Base-by-base conservation (phyloP, 345 rosid genomes). In the Tarenaya hassleriana region DNA sequence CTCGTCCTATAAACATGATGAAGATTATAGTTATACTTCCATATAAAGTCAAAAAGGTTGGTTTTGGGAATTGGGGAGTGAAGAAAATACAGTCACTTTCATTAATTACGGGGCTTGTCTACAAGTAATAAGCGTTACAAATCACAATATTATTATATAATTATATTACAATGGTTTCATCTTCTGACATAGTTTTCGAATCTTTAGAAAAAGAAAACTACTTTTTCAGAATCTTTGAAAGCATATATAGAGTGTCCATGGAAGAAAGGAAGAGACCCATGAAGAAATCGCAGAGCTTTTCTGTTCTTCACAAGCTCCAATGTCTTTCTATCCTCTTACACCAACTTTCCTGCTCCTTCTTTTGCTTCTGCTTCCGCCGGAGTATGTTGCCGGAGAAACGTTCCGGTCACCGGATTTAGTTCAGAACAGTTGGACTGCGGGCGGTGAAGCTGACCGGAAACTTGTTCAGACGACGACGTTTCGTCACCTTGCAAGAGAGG, bases 41-140 rank as follows among this genome's bases (percentile, higher is more conserved):
- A 56, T 15, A 41, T 55, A 39, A 49, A 21, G 62, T 63, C 13
- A 56, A 63, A 62, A 62, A 55, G 50, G 38, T 40, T 40, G 49
- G 49, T 39, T 47, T 62, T 11, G 43, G 47, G 18, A n/a, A 32
- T 33, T 47, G 33, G 38, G 47, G 41, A 48, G 50, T 20, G 9
- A 63, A 41, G 31, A 40, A 20, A 47, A 34, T 33, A 15, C 41
- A 62, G 49, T 47, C 48, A 34, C 15, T 35, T 15, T 55, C 61
- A 40, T 55, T 55, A 35, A 47, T 20, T 46, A 47, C 21, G 53
- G 46, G 55, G 10, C 56, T 21, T 50, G 33, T 31, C 45, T 19
- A 37, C 49, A 41, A 49, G 33, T 41, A 34, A 24, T 11, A 42
- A 64, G 57, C 68, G 68, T 64, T 64, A 64, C 68, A 56, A 21